phyloP scores from a whole-genome alignment of 768 basidiomycete genomes.

The Lanmaoa rubissima region DNA sequence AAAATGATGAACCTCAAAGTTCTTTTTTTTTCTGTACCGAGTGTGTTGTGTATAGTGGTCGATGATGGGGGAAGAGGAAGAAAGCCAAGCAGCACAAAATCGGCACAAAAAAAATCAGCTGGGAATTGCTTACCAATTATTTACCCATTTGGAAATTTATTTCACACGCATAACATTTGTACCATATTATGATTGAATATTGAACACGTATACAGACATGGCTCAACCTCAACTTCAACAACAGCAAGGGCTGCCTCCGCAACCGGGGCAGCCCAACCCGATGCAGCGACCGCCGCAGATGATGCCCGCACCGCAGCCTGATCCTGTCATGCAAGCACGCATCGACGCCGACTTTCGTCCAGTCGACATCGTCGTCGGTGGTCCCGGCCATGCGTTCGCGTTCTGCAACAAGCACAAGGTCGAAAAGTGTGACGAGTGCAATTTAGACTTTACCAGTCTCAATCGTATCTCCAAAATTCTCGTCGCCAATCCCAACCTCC shows the following conservation, averaged over 20 bases:
- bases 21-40: conserved; percentile 25
- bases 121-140: conserved; percentile 28
- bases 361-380: conserved; percentile 52
- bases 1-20: conserved; percentile 31
- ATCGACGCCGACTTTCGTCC: conserved; percentile 73
- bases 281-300: conserved; percentile 42
- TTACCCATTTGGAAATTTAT: background rate
- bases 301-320: conserved; percentile 48
- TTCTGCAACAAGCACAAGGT: conserved; percentile 66
- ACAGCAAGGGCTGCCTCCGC: conserved; percentile 39
- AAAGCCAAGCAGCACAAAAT: conserved; percentile 15
- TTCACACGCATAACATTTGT: conserved; percentile 10
- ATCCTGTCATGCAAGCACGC: conserved; percentile 70
- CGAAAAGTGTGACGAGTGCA: conserved; percentile 74
- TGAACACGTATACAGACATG: conserved; percentile 36
- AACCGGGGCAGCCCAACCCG: conserved; percentile 34
- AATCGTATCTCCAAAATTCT: conserved; percentile 78
- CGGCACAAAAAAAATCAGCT: conserved; percentile 25
- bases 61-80: conserved; percentile 30
- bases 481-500: conserved; percentile 62
- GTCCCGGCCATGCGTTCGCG: conserved; percentile 51
- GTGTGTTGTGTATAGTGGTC: conserved; percentile 25
- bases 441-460: conserved; percentile 67
- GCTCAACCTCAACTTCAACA: conserved; percentile 64
- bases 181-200: too few relatives aligned